A percentile compares a stretch with the other conserved stretches of the same genome.
These are phyloP conservation scores for Effrenium voratum DNA, from an alignment of 73 alveolate species.

Conservation along the genomic window DNA sequence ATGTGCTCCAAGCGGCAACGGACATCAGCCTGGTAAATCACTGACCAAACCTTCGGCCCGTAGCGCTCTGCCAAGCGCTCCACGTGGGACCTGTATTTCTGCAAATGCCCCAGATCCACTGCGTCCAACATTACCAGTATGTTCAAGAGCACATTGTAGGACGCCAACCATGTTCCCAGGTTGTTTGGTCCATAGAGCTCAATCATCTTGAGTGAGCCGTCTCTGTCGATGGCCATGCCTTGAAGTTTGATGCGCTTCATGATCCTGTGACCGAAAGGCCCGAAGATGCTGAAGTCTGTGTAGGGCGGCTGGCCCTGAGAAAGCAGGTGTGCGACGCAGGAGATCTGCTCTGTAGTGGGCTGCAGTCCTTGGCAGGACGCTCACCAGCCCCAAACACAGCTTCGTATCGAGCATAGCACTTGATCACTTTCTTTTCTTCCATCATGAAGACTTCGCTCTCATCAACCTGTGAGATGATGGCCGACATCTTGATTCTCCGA, in stretches of 20 bases:
- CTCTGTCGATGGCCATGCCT: neutral
- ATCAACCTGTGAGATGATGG: neutral
- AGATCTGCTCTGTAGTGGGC: slow-evolving; percentile 2
- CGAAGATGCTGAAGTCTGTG: neutral
- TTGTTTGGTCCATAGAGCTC: neutral
- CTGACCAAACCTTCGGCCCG: neutral
- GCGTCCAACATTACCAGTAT: neutral
- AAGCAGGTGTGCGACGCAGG: neutral
- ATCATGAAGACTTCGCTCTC: neutral
- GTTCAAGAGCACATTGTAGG: neutral
- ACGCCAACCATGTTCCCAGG: neutral
- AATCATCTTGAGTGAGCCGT: neutral
- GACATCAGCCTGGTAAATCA: slow-evolving; percentile 20
- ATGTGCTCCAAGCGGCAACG: neutral
- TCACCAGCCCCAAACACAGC: neutral
- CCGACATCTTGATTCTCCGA: neutral
- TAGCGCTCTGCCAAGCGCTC: neutral
- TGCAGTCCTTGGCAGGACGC: neutral
- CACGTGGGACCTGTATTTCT: neutral
- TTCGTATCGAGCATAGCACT: neutral
- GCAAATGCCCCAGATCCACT: neutral
- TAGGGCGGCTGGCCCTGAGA: neutral
- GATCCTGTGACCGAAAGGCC: neutral
- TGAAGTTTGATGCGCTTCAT: neutral
- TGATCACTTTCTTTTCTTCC: neutral